phyloP scores from a whole-genome alignment of 2,329 filamentous ascomycete species.

The Leptosphaerulina australis region DNA sequence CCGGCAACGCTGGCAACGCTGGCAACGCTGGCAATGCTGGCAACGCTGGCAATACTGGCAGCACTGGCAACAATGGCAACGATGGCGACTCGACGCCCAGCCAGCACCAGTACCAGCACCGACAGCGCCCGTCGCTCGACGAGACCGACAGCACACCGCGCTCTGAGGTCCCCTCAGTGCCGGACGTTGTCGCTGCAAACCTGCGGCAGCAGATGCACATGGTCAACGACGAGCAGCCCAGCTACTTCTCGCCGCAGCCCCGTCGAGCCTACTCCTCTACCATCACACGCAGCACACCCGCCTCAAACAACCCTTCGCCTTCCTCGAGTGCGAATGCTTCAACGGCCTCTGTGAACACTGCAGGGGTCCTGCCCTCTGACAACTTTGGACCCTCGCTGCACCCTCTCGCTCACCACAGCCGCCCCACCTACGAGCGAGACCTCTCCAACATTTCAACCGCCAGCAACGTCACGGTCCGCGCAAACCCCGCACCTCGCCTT shows the following conservation, averaged over 20 bases:
- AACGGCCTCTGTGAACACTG: constrained; percentile 30
- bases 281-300: constrained; percentile 37
- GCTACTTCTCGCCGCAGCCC: constrained; percentile 50
- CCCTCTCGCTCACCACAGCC: constrained; percentile 31
- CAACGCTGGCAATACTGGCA: no score
- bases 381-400: constrained; percentile 16
- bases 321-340: constrained; percentile 37
- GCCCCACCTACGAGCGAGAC: constrained; percentile 51
- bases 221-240: constrained; percentile 36
- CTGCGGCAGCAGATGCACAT: constrained; percentile 27
- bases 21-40: no score
- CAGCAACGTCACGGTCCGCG: constrained; percentile 51
- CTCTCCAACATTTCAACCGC: constrained; percentile 51
- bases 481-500: constrained; percentile 32
- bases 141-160: constrained; percentile 50
- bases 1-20: no score
- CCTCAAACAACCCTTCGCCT: constrained; percentile 42
- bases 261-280: constrained; percentile 42
- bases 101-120: constrained; percentile 7
- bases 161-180: constrained; percentile 47
- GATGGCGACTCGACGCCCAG: constrained; percentile 14
- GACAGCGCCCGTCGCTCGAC: constrained; percentile 20
- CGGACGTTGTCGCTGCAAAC: constrained; percentile 31
- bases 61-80: background rate
- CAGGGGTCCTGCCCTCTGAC: constrained; percentile 10